These are phyloP conservation scores for Fagus sylvatica DNA, from an alignment of 306 rosid species.

Conservation along the genomic window DNA sequence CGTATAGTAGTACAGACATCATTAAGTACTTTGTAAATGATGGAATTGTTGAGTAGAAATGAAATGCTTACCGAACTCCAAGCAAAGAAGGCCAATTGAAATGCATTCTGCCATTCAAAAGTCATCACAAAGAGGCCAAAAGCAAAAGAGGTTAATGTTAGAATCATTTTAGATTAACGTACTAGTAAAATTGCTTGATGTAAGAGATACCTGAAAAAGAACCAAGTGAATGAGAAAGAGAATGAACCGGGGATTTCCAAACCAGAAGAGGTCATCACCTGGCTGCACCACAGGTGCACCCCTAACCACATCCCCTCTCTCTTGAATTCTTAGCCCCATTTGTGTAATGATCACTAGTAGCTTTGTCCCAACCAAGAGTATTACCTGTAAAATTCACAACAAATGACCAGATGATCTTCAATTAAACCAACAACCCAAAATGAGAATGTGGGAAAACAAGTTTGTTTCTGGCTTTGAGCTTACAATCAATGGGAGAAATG, in stretches of 20 bases:
- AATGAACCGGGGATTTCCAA: slow-evolving; percentile 55
- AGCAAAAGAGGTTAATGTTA: background rate
- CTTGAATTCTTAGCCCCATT: slow-evolving; percentile 69
- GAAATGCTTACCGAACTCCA: slow-evolving; percentile 60
- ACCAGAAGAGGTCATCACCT: slow-evolving; percentile 81
- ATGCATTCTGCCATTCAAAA: slow-evolving; percentile 65
- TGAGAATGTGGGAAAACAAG: background rate
- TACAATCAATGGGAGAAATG: slow-evolving; percentile 73
- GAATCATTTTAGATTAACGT: background rate
- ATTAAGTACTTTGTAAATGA: background rate
- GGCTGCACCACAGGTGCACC: slow-evolving; percentile 80
- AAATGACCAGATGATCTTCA: slow-evolving; percentile 11
- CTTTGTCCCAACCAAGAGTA: slow-evolving; percentile 73
- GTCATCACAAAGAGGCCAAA: background rate
- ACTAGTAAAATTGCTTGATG: background rate
- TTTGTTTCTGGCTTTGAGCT: slow-evolving; percentile 27
- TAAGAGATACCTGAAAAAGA: slow-evolving; percentile 62
- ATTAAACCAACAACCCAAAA: background rate
- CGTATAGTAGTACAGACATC: too few species aligned
- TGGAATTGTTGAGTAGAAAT: background rate
- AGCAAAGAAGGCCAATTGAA: slow-evolving; percentile 73
- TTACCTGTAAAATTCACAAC: slow-evolving; percentile 45
- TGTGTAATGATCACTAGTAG: slow-evolving; percentile 68
- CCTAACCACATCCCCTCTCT: slow-evolving; percentile 65
- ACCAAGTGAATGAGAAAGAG: slow-evolving; percentile 69